Evolutionary conservation across 139 green algal genomes (phyloP).

Genomic region (Tetradesmus lagerheimii): DNA sequence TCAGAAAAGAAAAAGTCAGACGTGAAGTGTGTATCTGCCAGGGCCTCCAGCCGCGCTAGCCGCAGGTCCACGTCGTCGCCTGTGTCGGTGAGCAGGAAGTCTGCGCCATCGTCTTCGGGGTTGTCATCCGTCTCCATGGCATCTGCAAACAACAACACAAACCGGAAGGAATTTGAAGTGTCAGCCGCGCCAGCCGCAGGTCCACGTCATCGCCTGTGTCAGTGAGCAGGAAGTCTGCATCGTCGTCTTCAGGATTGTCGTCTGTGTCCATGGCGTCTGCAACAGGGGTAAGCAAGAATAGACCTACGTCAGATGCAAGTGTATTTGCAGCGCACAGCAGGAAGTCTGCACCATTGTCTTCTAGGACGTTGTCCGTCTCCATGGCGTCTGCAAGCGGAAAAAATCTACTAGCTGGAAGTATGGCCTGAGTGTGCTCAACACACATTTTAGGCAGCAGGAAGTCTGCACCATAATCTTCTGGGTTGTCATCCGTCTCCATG

Average conservation of each 20-base stretch:
- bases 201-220: slow-evolving; percentile 92
- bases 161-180: slow-evolving; percentile 53
- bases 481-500: slow-evolving; percentile 25
- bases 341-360: slow-evolving; percentile 75
- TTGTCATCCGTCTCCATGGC: slow-evolving; percentile 38
- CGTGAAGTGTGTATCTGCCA: slow-evolving; percentile 52
- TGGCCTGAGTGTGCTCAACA: neutral
- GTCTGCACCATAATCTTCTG: slow-evolving; percentile 61
- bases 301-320: too few relatives aligned
- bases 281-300: too few relatives aligned
- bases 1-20: too few relatives aligned
- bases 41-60: slow-evolving; percentile 90
- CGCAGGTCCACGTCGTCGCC: slow-evolving; percentile 94
- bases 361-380: slow-evolving; percentile 28
- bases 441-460: slow-evolving; percentile 76
- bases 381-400: neutral
- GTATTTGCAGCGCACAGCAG: too few relatives aligned
- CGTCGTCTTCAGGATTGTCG: slow-evolving; percentile 52
- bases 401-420: neutral
- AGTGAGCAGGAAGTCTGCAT: slow-evolving; percentile 83
- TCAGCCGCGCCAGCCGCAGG: slow-evolving; percentile 90
- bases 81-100: slow-evolving; percentile 89
- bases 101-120: slow-evolving; percentile 54
- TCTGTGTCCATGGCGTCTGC: slow-evolving; percentile 16
- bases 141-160: too few relatives aligned